Evolutionary conservation across 2,329 filamentous ascomycete genomes (phyloP), one percentile per base, ranked within the genome.

Genomic region (Shiraia bambusicola): DNA sequence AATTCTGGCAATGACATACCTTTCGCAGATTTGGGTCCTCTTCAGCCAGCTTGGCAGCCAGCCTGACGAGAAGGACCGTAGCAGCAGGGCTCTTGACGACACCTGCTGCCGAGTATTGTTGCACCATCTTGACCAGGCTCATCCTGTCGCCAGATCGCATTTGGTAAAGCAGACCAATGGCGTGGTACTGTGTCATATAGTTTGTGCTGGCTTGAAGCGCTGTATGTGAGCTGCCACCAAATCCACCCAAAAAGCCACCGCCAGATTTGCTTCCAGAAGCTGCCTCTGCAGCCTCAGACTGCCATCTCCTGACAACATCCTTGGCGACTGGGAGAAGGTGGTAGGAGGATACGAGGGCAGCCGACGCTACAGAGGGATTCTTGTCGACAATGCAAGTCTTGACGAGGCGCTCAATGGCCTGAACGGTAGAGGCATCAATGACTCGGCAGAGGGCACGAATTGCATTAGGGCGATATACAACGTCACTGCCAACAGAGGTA

Each of bases 121-220:
- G 93, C n/a, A 98, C 92, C 93, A 98, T 97, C 80, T 98, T 98
- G 47, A 97, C 92, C 59, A 98, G 75, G 15, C 93, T 91, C 93
- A 98, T 98, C 61, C 93, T 84, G 70, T 98, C 93, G 69, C 96
- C 91, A 61, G 87, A 87, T 63, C 93, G 87, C 89, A 97, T 97
- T 73, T 97, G 92, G 71, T 97, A 98, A 31, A 98, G 74, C 40
- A 98, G 81, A 51, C 93, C 93, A 74, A 98, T 95, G 51, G 93
- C 93, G 70, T 98, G 93, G 71, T 98, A 98, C 70, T 98, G 93
- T 43, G 89, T 87, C 90, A 97, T 97, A 65, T 88, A 95, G 56
- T 93, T 97, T 63, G 90, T 92, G 50, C 78, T 75, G 34, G 81
- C 77, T 45, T 79, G 75, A 45, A 93, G 81, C n/a, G 85, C 82